phyloP scores from a whole-genome alignment of 495 filamentous ascomycete species.

The Penicillium nucicola region DNA sequence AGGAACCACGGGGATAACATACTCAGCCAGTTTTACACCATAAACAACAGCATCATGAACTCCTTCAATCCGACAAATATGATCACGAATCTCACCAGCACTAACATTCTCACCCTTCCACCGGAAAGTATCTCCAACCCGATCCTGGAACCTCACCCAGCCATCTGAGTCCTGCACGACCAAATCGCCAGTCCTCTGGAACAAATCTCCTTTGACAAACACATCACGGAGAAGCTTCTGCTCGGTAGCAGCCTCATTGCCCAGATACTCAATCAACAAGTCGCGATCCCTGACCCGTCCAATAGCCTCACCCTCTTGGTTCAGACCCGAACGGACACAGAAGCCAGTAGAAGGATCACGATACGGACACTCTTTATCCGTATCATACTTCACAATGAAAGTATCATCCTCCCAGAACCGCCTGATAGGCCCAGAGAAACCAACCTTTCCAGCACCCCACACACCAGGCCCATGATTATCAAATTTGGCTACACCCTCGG shows the following conservation, averaged over 20 bases:
- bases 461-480: slow-evolving; percentile 74
- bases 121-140: slow-evolving; percentile 90
- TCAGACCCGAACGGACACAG: slow-evolving; percentile 54
- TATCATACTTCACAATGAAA: slow-evolving; percentile 68
- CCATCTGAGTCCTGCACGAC: slow-evolving; percentile 68
- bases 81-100: slow-evolving; percentile 63
- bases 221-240: slow-evolving; percentile 78
- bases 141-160: slow-evolving; percentile 77
- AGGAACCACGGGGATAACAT: slow-evolving; percentile 1
- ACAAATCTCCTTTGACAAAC: slow-evolving; percentile 76
- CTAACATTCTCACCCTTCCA: slow-evolving; percentile 95
- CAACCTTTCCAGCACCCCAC: slow-evolving; percentile 76
- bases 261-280: slow-evolving; percentile 78
- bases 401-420: slow-evolving; percentile 50
- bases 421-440: slow-evolving; percentile 65
- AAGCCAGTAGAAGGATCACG: slow-evolving; percentile 71
- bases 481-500: slow-evolving; percentile 70
- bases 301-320: slow-evolving; percentile 79
- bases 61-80: slow-evolving; percentile 42
- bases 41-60: slow-evolving; percentile 51
- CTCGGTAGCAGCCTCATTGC: slow-evolving; percentile 68
- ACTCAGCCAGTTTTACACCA: slow-evolving; percentile 45
- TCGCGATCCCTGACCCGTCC: slow-evolving; percentile 61
- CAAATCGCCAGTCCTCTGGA: slow-evolving; percentile 83
- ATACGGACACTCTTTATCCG: slow-evolving; percentile 63